A percentile compares a stretch with the other conserved stretches of the same genome.
Evolutionary conservation across 1,284 basidiomycete species (phyloP).

Genomic region (Malassezia furfur): DNA sequence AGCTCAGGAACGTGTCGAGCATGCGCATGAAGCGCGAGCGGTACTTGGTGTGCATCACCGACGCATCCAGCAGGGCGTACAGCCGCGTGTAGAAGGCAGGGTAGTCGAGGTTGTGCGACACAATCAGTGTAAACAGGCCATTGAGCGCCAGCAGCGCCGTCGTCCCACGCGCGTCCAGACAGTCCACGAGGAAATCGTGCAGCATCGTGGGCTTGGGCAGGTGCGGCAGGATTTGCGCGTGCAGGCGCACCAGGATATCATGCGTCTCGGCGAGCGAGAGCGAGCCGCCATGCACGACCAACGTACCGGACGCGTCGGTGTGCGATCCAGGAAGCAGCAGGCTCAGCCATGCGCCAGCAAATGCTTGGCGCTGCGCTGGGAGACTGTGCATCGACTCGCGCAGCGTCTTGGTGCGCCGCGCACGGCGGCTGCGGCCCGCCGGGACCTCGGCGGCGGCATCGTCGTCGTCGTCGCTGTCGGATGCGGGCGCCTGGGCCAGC

Average conservation of each 20-base stretch:
- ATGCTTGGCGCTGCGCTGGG: slow-evolving; percentile 64
- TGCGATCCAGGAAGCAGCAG: slow-evolving; percentile 55
- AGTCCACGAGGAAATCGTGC: slow-evolving; percentile 86
- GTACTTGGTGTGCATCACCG: slow-evolving; percentile 82
- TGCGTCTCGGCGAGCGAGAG: slow-evolving; percentile 52
- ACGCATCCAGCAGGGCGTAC: slow-evolving; percentile 65
- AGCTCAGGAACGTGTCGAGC: slow-evolving; percentile 77
- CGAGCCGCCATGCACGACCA: slow-evolving; percentile 49
- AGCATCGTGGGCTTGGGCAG: slow-evolving; percentile 63
- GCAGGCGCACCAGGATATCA: slow-evolving; percentile 67
- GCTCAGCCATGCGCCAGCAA: slow-evolving; percentile 66
- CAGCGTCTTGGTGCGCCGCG: slow-evolving; percentile 16
- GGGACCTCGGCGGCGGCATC: slow-evolving; percentile 26
- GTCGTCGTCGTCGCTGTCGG: slow-evolving; percentile 40
- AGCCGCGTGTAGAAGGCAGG: slow-evolving; percentile 90
- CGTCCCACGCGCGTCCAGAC: slow-evolving; percentile 62
- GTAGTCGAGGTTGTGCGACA: slow-evolving; percentile 88
- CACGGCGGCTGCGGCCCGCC: slow-evolving; percentile 20
- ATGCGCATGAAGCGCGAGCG: slow-evolving; percentile 90
- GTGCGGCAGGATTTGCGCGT: slow-evolving; percentile 73
- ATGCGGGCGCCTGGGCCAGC: slow-evolving; percentile 16
- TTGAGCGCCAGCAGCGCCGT: slow-evolving; percentile 86
- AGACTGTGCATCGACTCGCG: slow-evolving; percentile 57
- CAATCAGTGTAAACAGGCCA: slow-evolving; percentile 80
- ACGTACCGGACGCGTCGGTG: slow-evolving; percentile 6